Base-by-base conservation (phyloP, 495 filamentous ascomycete species). In the Penicillium fimorum region DNA sequence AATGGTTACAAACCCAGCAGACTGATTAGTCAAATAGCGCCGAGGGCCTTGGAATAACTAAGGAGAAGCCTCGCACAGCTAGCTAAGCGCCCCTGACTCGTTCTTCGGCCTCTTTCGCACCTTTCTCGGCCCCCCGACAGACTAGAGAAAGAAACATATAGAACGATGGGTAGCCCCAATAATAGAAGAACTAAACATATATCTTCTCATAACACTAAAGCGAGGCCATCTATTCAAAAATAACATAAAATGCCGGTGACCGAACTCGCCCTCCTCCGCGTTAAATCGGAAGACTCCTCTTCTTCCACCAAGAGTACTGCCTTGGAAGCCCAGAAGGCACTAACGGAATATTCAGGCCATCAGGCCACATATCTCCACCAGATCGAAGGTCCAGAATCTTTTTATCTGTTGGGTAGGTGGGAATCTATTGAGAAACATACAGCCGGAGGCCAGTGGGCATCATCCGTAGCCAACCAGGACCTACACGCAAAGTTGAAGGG, bases 331-430 rank as follows among this genome's bases (percentile, higher is more conserved):
- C 62, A 74, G 54, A 49, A 70, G 22, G 75, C 74, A 47, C 71
- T 78, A 20, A 60, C 63, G 1, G 72, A 70, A 62, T 70, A 70
- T 42, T 70, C 72, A 11, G 58, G 61, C 8, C 55, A 71, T 52
- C 58, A 70, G 47, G 17, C 55, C 20, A 49, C 60, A 49, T 47
- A 80, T 50, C 70, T 80, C 46, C 66, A 71, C 13, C 78, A 81
- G 44, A 51, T 77, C 44, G 78, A 83, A 50, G 75, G 83, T 57
- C 74, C 75, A 9, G 60, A 63, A 3, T 63, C 66, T 12, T 56
- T 79, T n/a, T 74, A 83, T 50, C 62, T 84, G 15, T 64, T 78
- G 2, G 80, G 80, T 32, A 71, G 73, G 22, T 84, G 82, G 82
- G 69, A 71, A 13, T 79, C 78, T 2, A 66, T 75, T 10, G 70